phyloP scores from a whole-genome alignment of 495 filamentous ascomycete genomes.

The Astrothelium subdiscretum region DNA sequence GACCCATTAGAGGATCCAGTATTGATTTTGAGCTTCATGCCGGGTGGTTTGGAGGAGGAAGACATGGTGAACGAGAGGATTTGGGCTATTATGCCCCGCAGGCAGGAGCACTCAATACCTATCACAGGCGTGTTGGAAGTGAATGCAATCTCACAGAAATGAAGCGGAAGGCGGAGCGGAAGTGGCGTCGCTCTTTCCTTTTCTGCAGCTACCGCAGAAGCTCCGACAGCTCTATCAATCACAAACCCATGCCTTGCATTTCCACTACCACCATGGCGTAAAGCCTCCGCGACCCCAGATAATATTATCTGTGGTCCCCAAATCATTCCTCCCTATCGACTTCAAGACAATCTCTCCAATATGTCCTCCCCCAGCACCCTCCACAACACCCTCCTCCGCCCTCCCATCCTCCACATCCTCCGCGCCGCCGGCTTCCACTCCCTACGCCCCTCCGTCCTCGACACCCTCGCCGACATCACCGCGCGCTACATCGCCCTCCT shows the following conservation, averaged over 20 bases:
- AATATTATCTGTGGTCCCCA: neutral
- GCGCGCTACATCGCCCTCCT: slow-evolving; percentile 63
- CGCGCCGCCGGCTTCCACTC: slow-evolving; percentile 76
- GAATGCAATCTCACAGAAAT: neutral
- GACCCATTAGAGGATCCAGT: neutral
- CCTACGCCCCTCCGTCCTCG: slow-evolving; percentile 61
- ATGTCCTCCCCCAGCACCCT: slow-evolving; percentile 30
- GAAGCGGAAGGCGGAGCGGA: neutral
- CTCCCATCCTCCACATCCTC: slow-evolving; percentile 72
- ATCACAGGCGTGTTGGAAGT: neutral
- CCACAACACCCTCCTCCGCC: slow-evolving; percentile 67
- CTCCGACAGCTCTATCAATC: no score
- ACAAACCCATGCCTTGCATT: neutral
- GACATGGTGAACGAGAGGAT: neutral
- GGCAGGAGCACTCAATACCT: neutral
- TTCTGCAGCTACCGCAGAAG: no score
- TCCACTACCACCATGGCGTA: neutral
- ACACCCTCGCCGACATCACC: slow-evolving; percentile 64
- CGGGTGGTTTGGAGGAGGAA: neutral
- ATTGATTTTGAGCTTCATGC: slow-evolving; percentile 1
- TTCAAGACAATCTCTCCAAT: slow-evolving; percentile 5
- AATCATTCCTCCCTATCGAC: neutral
- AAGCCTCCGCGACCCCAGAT: neutral
- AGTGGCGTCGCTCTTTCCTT: no score
- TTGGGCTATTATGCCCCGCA: neutral